Conservation (phyloP, 169 alveolate genomes). For the Plasmodium billcollinsi region DNA sequence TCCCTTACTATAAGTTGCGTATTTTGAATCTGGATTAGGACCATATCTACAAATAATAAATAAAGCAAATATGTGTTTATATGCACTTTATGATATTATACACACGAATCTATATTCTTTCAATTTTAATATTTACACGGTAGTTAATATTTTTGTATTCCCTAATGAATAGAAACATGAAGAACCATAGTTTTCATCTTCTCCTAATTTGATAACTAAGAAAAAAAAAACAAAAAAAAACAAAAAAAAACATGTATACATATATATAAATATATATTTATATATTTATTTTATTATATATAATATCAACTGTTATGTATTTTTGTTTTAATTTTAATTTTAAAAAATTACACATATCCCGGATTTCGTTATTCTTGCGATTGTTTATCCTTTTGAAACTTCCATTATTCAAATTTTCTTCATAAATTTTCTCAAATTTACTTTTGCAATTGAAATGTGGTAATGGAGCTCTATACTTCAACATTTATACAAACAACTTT, state of each 20-base stretch:
- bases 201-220: slow-evolving; percentile 64
- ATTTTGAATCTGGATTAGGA: slow-evolving; percentile 70
- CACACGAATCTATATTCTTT: background rate
- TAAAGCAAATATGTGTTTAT: background rate
- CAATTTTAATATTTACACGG: slow-evolving; percentile 26
- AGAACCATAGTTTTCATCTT: slow-evolving; percentile 58
- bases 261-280: slow-evolving; percentile 2
- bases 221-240: background rate
- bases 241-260: background rate
- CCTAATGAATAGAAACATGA: slow-evolving; percentile 67
- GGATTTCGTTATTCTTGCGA: slow-evolving; percentile 60
- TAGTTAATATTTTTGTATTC: slow-evolving; percentile 42
- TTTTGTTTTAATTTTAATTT: background rate
- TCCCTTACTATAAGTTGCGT: slow-evolving; percentile 68
- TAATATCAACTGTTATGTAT: background rate
- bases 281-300: background rate
- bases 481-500: slow-evolving; percentile 24
- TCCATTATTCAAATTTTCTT: slow-evolving; percentile 47
- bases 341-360: slow-evolving; percentile 66
- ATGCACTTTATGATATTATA: background rate
- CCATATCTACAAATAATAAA: slow-evolving; percentile 60
- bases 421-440: slow-evolving; percentile 53
- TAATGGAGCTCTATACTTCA: slow-evolving; percentile 46
- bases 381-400: slow-evolving; percentile 53
- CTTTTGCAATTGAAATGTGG: slow-evolving; percentile 64